Conservation (phyloP, 1,284 basidiomycete species). For the Clitocybe nebularis region DNA sequence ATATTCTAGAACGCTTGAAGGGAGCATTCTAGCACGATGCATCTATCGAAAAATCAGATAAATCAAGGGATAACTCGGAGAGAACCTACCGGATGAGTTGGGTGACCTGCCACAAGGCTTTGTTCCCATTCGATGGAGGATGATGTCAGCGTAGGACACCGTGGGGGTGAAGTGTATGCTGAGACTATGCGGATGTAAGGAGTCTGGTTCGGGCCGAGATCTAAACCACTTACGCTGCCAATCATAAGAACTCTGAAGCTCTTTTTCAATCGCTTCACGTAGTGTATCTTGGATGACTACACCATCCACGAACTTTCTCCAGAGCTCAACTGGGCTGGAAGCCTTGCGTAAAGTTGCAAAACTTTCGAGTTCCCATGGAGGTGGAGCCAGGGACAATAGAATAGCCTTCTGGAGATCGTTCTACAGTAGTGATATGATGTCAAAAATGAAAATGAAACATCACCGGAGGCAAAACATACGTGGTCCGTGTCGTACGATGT, state of each 20-base stretch:
- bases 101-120: slow-evolving; percentile 48
- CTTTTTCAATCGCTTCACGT: slow-evolving; percentile 34
- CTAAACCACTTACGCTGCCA: slow-evolving; percentile 39
- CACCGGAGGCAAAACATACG: slow-evolving; percentile 1
- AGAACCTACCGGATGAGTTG: slow-evolving; percentile 45
- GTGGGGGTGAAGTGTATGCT: slow-evolving; percentile 38
- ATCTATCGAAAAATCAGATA: slow-evolving; percentile 30
- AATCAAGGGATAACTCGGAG: slow-evolving; percentile 6
- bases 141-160: slow-evolving; percentile 35
- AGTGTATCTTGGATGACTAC: slow-evolving; percentile 33
- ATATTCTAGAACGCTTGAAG: slow-evolving; percentile 28
- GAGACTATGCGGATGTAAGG: slow-evolving; percentile 23
- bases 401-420: slow-evolving; percentile 22
- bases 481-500: slow-evolving; percentile 1
- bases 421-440: slow-evolving; percentile 14
- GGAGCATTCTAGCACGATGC: slow-evolving; percentile 44
- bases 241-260: slow-evolving; percentile 42
- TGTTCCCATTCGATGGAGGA: slow-evolving; percentile 50
- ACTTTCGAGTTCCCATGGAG: slow-evolving; percentile 32
- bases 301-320: slow-evolving; percentile 40
- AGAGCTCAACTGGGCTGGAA: slow-evolving; percentile 34
- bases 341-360: slow-evolving; percentile 21
- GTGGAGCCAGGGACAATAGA: slow-evolving; percentile 24
- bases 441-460: background rate
- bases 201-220: background rate